These are phyloP conservation scores for Hypoxylon crocopeplum DNA, from an alignment of 495 filamentous ascomycete genomes.

Conservation along the genomic window DNA sequence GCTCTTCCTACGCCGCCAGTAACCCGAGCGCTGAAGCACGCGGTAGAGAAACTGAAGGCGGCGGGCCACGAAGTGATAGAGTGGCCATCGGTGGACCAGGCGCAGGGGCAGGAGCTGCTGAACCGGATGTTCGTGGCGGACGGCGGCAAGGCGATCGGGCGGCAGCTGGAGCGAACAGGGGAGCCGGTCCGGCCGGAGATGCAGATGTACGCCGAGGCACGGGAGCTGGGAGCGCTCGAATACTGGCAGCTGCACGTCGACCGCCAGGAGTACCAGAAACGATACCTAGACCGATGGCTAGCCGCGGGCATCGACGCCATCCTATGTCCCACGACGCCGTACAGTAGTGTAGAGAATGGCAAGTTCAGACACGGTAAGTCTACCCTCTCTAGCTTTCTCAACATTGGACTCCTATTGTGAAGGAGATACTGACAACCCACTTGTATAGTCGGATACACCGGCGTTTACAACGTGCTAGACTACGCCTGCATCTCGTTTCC, in stretches of 20 bases:
- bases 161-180: constrained; percentile 75
- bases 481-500: constrained; percentile 45
- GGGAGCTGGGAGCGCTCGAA: constrained; percentile 69
- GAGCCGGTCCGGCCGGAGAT: constrained; percentile 79
- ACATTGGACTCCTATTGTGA: background rate
- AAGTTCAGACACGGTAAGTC: constrained; percentile 74
- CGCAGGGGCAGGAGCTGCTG: constrained; percentile 71
- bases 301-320: constrained; percentile 74
- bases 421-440: background rate
- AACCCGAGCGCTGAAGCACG: constrained; percentile 70
- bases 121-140: constrained; percentile 81
- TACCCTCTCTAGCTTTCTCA: background rate
- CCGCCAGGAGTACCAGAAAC: constrained; percentile 73
- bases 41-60: constrained; percentile 65
- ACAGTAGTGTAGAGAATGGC: constrained; percentile 71
- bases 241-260: constrained; percentile 76
- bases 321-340: constrained; percentile 72
- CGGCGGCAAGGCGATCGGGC: constrained; percentile 75
- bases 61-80: constrained; percentile 76
- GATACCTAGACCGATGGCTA: constrained; percentile 79
- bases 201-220: constrained; percentile 55
- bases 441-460: constrained; percentile 74
- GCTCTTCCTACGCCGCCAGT: constrained; percentile 83
- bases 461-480: constrained; percentile 66
- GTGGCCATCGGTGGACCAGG: constrained; percentile 63